Base-by-base conservation (phyloP, 164 flowering plant genomes). In the Annona cherimola region DNA sequence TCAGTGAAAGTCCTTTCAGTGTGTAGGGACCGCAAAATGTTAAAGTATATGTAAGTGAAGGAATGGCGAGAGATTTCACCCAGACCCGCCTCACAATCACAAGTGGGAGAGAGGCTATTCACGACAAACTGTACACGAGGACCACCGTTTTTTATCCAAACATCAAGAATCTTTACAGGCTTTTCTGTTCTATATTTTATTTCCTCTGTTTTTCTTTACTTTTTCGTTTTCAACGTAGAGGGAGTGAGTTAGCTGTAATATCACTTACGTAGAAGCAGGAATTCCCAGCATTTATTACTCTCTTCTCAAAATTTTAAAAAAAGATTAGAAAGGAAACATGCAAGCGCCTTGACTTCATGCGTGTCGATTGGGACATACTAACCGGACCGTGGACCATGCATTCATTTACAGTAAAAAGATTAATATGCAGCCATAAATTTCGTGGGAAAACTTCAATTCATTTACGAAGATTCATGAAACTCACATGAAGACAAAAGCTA, bases 81-180 rank as follows among this genome's bases (percentile, higher is more conserved):
- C 35, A 26, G 35, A 26, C 35, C 35, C 35, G 1, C 35, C 35
- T 26, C 35, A 26, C 35, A 35, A 20, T 61, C 35, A 61, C 18
- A 18, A n/a, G 3, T n/a, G 35, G 7, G 35, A n/a, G 20, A 7
- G n/a, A 1, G 63, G 19, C 35, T 4, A 1, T n/a, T 61, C 63
- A 20, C 35, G 63, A 61, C 35, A 61, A 20, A 61, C 63, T 7
- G n/a, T 18, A 61, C 7, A 61, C 4, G n/a, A n/a, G 63, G 63
- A 20, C 63, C 63, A 61, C 63, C 20, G 8, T 18, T 61, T 61
- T 20, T 18, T 7, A 61, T 61, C 63, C 63, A 61, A 61, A n/a
- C 57, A n/a, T n/a, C 63, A 61, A 61, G 63, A 61, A 61, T 61
- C 63, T 61, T 61, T 61, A 26, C 63, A 61, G 63, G n/a, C 63